phyloP scores from a whole-genome alignment of 208 protist species.

The Crithidia bombi region DNA sequence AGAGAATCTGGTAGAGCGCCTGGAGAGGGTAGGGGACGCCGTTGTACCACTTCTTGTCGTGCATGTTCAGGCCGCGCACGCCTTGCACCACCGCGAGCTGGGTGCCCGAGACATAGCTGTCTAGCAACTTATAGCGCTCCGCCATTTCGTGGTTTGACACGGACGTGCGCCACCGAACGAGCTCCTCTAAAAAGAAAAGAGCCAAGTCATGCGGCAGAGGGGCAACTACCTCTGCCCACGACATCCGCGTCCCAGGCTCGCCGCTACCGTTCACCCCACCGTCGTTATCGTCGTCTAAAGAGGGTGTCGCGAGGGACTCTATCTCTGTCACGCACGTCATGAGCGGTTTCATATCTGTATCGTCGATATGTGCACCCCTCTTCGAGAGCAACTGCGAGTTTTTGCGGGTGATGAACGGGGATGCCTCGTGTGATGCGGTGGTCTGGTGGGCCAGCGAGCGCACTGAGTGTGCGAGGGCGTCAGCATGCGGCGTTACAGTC shows the following conservation, averaged over 20 bases:
- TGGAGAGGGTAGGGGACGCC: slow-evolving; percentile 50
- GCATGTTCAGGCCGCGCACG: slow-evolving; percentile 28
- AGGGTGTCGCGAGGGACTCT: slow-evolving; percentile 4
- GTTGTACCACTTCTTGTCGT: slow-evolving; percentile 59
- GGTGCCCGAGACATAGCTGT: slow-evolving; percentile 29
- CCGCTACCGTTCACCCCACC: neutral
- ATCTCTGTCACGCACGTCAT: slow-evolving; percentile 46
- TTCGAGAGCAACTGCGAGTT: slow-evolving; percentile 9
- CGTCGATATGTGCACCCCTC: neutral
- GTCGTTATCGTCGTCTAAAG: neutral
- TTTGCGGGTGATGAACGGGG: slow-evolving; percentile 2
- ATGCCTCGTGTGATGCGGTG: slow-evolving; percentile 9
- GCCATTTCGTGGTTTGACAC: slow-evolving; percentile 40
- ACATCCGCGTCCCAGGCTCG: slow-evolving; percentile 16
- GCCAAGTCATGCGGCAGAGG: slow-evolving; percentile 37
- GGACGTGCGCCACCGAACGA: slow-evolving; percentile 55
- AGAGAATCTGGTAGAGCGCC: slow-evolving; percentile 36
- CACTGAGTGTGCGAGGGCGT: slow-evolving; percentile 25
- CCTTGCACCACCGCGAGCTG: slow-evolving; percentile 12
- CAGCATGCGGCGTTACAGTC: slow-evolving; percentile 7
- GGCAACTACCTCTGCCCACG: slow-evolving; percentile 44
- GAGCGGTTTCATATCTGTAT: slow-evolving; percentile 31
- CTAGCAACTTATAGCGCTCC: slow-evolving; percentile 49
- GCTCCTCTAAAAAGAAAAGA: slow-evolving; percentile 70
- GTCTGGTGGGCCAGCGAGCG: slow-evolving; percentile 11